Percentiles rank a stretch among this genome's conserved stretches.
Conservation (phyloP, 345 rosid genomes). For the Chamaenerion angustifolium region DNA sequence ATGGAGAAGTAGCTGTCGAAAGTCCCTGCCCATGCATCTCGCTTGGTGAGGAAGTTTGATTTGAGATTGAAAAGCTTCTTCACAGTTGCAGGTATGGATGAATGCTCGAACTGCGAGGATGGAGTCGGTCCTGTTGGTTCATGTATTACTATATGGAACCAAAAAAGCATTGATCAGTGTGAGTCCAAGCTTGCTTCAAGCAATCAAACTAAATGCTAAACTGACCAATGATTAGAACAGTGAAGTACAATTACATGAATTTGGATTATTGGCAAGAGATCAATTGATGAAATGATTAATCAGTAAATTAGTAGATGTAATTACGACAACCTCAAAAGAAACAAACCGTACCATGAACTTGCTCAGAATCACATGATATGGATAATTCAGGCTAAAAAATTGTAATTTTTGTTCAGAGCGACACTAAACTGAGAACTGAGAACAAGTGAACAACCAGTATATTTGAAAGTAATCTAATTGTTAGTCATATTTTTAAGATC, state of each 20-base stretch:
- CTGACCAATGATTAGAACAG: no score
- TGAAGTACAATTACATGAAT: no score
- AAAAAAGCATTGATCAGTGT: neutral
- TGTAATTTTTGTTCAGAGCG: no score
- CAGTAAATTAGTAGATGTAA: neutral
- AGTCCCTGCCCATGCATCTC: slow-evolving; percentile 99
- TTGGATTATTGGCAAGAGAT: no score
- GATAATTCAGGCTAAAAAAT: no score
- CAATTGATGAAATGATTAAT: neutral
- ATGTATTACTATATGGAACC: slow-evolving; percentile 55
- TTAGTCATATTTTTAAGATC: neutral
- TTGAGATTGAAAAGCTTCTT: slow-evolving; percentile 88
- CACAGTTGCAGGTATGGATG: slow-evolving; percentile 93
- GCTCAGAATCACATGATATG: no score
- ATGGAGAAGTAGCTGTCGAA: slow-evolving; percentile 63
- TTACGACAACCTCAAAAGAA: neutral
- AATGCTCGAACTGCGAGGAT: slow-evolving; percentile 74
- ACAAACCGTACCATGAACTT: neutral
- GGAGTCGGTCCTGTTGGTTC: slow-evolving; percentile 79
- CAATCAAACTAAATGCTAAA: no score
- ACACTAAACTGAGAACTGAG: no score
- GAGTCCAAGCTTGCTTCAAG: no score
- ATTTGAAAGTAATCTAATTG: no score
- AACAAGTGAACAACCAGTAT: no score
- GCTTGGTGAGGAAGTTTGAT: slow-evolving; percentile 79